phyloP scores from a whole-genome alignment of 768 basidiomycete species.

The Amanita phalloides region DNA sequence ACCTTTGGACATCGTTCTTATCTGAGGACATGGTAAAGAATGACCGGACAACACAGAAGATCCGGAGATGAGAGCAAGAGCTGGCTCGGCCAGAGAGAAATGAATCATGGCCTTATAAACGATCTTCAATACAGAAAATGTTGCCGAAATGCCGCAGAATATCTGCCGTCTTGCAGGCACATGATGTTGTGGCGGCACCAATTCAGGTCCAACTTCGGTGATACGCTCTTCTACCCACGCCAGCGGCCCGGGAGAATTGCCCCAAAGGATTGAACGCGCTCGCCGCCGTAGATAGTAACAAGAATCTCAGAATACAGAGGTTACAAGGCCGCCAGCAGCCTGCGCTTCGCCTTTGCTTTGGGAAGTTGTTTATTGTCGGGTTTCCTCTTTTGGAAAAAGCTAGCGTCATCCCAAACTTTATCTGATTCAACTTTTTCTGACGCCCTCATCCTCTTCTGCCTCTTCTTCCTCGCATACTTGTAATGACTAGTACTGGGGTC shows the following conservation, averaged over 20 bases:
- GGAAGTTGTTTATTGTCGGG: not conserved
- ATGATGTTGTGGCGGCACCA: not conserved
- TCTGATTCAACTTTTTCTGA: slow-evolving; percentile 25
- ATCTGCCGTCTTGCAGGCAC: not conserved
- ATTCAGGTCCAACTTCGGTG: not conserved
- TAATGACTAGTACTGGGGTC: slow-evolving; percentile 25
- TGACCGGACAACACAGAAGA: not conserved
- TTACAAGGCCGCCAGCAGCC: no score
- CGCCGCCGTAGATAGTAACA: not conserved
- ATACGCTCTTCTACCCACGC: not conserved
- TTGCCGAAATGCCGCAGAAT: not conserved
- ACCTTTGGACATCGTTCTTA: not conserved
- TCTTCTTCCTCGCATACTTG: slow-evolving; percentile 11
- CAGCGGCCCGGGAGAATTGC: not conserved
- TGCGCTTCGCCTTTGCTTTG: not conserved
- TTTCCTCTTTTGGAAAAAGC: slow-evolving; percentile 24
- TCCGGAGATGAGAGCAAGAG: not conserved
- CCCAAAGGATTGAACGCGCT: no score
- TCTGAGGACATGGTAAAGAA: slow-evolving; percentile 1
- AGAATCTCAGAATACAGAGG: no score
- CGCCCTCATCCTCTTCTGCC: slow-evolving; percentile 14
- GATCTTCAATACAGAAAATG: not conserved
- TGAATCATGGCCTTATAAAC: not conserved
- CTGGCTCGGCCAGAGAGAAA: not conserved
- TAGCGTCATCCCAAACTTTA: slow-evolving; percentile 28